Base-by-base conservation (phyloP, 257 asterid genomes). In the Salvia rosmarinus region DNA sequence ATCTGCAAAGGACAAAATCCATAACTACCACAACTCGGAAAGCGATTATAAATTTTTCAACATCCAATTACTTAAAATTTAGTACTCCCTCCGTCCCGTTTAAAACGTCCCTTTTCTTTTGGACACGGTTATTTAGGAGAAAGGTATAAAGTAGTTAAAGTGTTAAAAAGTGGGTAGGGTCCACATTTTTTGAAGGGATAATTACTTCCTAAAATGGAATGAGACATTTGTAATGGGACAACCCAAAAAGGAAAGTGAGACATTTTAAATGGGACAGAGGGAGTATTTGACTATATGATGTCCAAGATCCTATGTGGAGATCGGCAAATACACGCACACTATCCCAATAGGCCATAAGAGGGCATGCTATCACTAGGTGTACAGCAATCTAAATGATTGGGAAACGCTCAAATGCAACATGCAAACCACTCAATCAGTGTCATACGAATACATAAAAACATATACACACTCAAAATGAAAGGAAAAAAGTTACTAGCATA, bases 1-100 rank as follows among this genome's bases (percentile, higher is more conserved):
- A 79, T 93, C 99, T 94, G 85, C 52, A 69, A 74, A 49, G 23
- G 42, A 62, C 74, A 76, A 66, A 40, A 40, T 56, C 51, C 74
- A 76, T 23, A 69, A 67, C 39, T 32, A 37, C 58, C 17, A 64
- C 46, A 56, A 57, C 43, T n/a, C 54, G 35, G 19, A 67, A 50
- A 17, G 3, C n/a, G 35, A 77, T 7, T 7, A 43, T 32, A 39
- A 14, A 40, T 14, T 50, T 25, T 43, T 56, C 58, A 16, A 51
- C 17, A 34, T 71, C 9, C 32, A 56, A 62, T 10, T 28, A 25
- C 49, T 11, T 34, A 13, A 34, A 42, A 14, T 54, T n/a, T 54
- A 8, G 11, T n/a, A n/a, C n/a, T n/a, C n/a, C n/a, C n/a, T n/a
- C n/a, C n/a, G n/a, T n/a, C n/a, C n/a, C n/a, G n/a, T n/a, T n/a